These are phyloP conservation scores for Fusarium vanettenii DNA, from an alignment of 2,329 filamentous ascomycete genomes.

Conservation along the genomic window DNA sequence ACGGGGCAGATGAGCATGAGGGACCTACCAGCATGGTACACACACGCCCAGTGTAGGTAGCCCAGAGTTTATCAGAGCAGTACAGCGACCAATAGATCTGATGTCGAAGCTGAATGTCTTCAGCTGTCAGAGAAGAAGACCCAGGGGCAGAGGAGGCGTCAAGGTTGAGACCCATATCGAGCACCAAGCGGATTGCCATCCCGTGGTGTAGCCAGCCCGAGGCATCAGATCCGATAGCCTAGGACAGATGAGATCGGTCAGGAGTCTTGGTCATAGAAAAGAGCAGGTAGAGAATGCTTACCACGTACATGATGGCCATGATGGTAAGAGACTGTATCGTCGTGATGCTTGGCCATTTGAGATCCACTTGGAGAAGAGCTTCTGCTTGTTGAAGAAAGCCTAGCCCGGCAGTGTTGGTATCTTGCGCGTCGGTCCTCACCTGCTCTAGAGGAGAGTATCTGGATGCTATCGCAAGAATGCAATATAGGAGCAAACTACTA, in stretches of 20 bases:
- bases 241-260: background rate
- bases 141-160: background rate
- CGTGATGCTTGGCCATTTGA: background rate
- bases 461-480: background rate
- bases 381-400: background rate
- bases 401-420: background rate
- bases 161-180: background rate
- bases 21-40: constrained; percentile 16
- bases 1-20: background rate
- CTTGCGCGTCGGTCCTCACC: background rate
- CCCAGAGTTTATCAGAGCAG: constrained; percentile 7
- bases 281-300: background rate
- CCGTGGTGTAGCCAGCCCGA: background rate
- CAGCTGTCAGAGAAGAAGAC: background rate
- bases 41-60: constrained; percentile 15
- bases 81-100: constrained; percentile 14
- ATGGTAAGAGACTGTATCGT: background rate
- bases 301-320: background rate
- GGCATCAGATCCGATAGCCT: background rate
- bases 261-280: background rate
- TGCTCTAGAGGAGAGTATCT: background rate
- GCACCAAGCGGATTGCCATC: background rate
- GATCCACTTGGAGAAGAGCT: background rate
- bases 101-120: background rate
- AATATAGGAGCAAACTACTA: background rate